Conservation (phyloP, 352 stramenopile genomes). For the Phytopythium vexans region DNA sequence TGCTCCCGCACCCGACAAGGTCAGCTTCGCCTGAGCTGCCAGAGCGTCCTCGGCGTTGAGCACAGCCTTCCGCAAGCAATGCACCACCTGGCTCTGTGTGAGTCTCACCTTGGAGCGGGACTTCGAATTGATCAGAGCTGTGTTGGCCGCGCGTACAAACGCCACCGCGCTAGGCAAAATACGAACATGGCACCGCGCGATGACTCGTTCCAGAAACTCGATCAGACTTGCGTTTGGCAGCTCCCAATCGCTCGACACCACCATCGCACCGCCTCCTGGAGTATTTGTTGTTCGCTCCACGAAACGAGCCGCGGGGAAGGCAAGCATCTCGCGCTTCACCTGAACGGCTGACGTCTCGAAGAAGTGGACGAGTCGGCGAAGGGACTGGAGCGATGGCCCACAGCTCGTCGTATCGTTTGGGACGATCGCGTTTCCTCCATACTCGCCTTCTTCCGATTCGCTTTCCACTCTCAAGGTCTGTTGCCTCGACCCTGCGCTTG, state of each 20-base stretch:
- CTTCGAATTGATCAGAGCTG: constrained; percentile 16
- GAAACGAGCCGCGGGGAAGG: constrained; percentile 15
- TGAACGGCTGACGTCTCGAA: constrained; percentile 10
- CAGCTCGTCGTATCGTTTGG: neutral
- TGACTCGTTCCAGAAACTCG: constrained; percentile 19
- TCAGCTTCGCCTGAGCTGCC: too few relatives aligned
- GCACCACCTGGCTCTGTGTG: constrained; percentile 20
- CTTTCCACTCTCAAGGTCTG: constrained; percentile 10
- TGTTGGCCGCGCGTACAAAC: constrained; percentile 20
- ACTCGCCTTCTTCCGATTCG: neutral
- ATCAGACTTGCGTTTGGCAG: constrained; percentile 16
- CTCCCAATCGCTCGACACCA: constrained; percentile 18
- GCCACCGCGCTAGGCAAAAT: constrained; percentile 21
- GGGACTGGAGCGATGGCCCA: constrained; percentile 10
- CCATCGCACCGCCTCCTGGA: too few relatives aligned
- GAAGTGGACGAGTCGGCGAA: constrained; percentile 13
- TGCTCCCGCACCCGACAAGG: too few relatives aligned
- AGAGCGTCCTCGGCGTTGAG: constrained; percentile 21
- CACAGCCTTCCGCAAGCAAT: constrained; percentile 24
- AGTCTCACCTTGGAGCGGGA: constrained; percentile 9
- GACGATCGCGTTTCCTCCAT: neutral
- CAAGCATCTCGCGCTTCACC: constrained; percentile 11
- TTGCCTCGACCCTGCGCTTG: constrained; percentile 2
- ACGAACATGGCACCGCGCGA: constrained; percentile 18
- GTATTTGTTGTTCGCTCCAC: neutral